Evolutionary conservation across 352 stramenopile genomes (phyloP), one percentile per base, ranked within the genome.

Genomic region (Phytophthora capsici): DNA sequence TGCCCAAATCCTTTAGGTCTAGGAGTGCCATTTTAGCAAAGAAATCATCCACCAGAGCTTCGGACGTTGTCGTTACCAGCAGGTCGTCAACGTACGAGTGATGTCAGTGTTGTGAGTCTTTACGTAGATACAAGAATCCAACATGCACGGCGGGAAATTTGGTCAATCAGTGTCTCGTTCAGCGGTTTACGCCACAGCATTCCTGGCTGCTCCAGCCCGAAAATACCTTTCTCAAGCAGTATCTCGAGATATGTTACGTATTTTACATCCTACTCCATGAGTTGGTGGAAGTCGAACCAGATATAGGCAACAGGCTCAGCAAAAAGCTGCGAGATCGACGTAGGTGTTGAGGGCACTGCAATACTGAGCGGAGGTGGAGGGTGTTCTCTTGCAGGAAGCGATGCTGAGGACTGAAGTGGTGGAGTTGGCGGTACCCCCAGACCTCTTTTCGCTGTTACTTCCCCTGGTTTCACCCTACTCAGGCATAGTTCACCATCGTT

Each of bases 241-340:
- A 76, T 38, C 4, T 36, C 44, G 10, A 75, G 26, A 25, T 75
- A 20, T 6, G 13, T 45, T 2, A 9, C n/a, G 14, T 47, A 54
- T 1, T 30, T 13, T 9, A 73, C 66, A 17, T 63, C 59, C 0
- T 66, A 9, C 2, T 45, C 9, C 5, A n/a, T 72, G 62, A 53
- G 54, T 36, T 97, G 86, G 79, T 99, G 97, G 69, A 99, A 99
- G 64, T 99, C 97, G 69, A 98, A 99, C 96, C 96, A 99, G 17
- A 98, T 78, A 52, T 78, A 80, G 17, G 78, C 78, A 47, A 89
- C 62, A 30, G 77, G 68, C 34, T 77, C 85, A 25, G 80, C 80
- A 63, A 91, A 70, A 30, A 91, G 80, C 53, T 91, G 82, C 19
- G 82, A 85, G 53, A 88, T 80, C 22, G 69, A 71, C 28, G 70